Base-by-base conservation (phyloP, 2,329 filamentous ascomycete species). In the Chaetomium strumarium region DNA sequence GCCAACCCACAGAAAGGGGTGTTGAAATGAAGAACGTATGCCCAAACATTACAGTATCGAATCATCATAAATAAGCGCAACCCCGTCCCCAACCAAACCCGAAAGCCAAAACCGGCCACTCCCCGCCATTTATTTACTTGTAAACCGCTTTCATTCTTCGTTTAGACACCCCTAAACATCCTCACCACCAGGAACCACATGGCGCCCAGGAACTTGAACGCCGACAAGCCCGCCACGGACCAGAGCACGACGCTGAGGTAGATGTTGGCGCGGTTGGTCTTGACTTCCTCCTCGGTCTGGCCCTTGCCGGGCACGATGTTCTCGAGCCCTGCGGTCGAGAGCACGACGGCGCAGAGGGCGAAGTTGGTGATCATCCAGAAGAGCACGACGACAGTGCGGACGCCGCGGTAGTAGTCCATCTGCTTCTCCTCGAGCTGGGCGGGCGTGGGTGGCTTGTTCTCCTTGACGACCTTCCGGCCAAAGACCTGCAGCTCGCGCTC, bases 331-430 rank as follows among this genome's bases (percentile, higher is more conserved):
- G 87, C 92, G 1, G 88, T 85, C 65, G 87, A 91, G 60, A 99
- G 75, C 8, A 99, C 92, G 2, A 95, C 78, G 0, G 92, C 92
- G 0, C 83, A 84, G 6, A 99, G 81, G 0, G 83, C 90, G 68
- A 99, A 88, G 70, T 99, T 99, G 66, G 85, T 90, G 63, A 97
- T 89, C 79, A 99, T 96, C 93, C 93, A 99, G 60, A 87, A 83
- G 46, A 97, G 75, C 30, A 99, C 93, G 60, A 96, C 91, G 29
- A 89, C 83, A 17, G 88, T 95, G 57, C 93, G 83, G 68, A 99
- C 96, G 60, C 91, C 93, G 64, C 91, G 90, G 79, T 99, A 99
- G 72, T 97, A 99, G 68, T 99, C 93, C 75, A 96, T 90, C 69
- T 99, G 92, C 65, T 87, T 89, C 67, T 96, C 91, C 34, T 83